A percentile compares a stretch with the other conserved stretches of the same genome.
Conservation (phyloP, 2,329 filamentous ascomycete species). For the Aspergillus tamarii region DNA sequence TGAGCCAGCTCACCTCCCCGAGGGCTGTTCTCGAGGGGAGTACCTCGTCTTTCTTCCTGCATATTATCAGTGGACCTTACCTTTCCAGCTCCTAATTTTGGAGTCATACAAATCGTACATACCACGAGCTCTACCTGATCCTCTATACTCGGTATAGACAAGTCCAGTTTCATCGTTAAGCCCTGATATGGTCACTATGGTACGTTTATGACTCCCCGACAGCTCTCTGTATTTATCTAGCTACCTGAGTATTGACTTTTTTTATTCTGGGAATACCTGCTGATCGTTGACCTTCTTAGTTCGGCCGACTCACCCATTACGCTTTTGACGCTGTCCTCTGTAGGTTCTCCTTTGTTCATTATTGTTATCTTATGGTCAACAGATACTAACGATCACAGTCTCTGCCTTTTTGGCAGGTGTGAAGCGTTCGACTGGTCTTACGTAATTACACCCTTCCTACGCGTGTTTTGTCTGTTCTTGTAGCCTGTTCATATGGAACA, state of each 20-base stretch:
- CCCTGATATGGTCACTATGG: slow-evolving; percentile 10
- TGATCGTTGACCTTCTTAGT: slow-evolving; percentile 56
- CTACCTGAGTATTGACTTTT: background rate
- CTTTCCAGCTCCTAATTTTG: background rate
- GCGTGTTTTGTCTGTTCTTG: slow-evolving; percentile 12
- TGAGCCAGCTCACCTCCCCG: slow-evolving; percentile 8
- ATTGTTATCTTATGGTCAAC: slow-evolving; percentile 5
- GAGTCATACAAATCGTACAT: background rate
- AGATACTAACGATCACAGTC: slow-evolving; percentile 55
- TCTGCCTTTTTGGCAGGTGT: slow-evolving; percentile 96
- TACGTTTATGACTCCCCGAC: slow-evolving; percentile 6
- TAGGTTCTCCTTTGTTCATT: slow-evolving; percentile 52
- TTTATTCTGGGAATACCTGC: background rate
- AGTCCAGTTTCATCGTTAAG: background rate
- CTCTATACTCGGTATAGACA: background rate
- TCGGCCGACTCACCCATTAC: slow-evolving; percentile 91
- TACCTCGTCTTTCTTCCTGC: background rate
- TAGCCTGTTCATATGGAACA: background rate
- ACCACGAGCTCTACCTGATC: background rate
- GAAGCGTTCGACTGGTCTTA: slow-evolving; percentile 95
- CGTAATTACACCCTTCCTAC: slow-evolving; percentile 66
- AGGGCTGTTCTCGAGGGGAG: background rate
- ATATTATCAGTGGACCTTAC: slow-evolving; percentile 3
- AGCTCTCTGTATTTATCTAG: background rate
- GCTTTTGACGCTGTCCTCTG: slow-evolving; percentile 92